These are phyloP conservation scores for Hypoxylon sp. DNA, from an alignment of 2,329 filamentous ascomycete species.

Conservation along the genomic window DNA sequence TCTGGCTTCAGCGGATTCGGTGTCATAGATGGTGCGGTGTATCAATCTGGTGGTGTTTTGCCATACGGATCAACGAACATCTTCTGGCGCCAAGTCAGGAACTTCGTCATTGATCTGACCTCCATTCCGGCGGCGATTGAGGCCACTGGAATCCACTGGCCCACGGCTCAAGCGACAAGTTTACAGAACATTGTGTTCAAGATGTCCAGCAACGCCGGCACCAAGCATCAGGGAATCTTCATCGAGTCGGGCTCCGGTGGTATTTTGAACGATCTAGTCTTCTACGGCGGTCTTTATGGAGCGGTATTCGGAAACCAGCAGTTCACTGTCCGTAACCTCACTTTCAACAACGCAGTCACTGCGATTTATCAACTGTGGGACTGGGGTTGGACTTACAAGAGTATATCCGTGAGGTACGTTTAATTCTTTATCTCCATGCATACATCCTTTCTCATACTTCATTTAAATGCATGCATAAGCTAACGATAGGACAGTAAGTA, in stretches of 20 bases:
- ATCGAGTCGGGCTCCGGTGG: constrained; percentile 77
- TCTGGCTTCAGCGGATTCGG: constrained; percentile 64
- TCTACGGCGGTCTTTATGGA: constrained; percentile 79
- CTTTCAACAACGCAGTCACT: constrained; percentile 74
- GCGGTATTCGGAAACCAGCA: constrained; percentile 72
- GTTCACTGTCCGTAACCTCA: constrained; percentile 78
- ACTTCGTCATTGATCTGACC: constrained; percentile 71
- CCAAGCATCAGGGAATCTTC: constrained; percentile 70
- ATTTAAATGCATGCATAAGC: background rate
- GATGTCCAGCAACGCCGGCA: constrained; percentile 63
- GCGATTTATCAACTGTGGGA: constrained; percentile 82
- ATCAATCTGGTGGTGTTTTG: constrained; percentile 58
- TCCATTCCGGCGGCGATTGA: constrained; percentile 62
- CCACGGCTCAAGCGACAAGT: constrained; percentile 74
- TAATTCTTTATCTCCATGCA: background rate
- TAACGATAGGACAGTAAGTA: constrained; percentile 35
- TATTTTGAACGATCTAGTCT: constrained; percentile 77
- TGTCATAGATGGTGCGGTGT: constrained; percentile 65
- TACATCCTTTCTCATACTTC: background rate
- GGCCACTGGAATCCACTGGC: constrained; percentile 75
- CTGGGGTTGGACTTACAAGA: constrained; percentile 80
- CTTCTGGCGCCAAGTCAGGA: constrained; percentile 72
- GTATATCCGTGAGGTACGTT: constrained; percentile 40
- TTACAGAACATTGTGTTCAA: constrained; percentile 72
- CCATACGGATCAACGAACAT: constrained; percentile 71